A percentile compares a stretch with the other conserved stretches of the same genome.
Evolutionary conservation across 306 rosid genomes (phyloP).

Genomic region (Quercus glauca): DNA sequence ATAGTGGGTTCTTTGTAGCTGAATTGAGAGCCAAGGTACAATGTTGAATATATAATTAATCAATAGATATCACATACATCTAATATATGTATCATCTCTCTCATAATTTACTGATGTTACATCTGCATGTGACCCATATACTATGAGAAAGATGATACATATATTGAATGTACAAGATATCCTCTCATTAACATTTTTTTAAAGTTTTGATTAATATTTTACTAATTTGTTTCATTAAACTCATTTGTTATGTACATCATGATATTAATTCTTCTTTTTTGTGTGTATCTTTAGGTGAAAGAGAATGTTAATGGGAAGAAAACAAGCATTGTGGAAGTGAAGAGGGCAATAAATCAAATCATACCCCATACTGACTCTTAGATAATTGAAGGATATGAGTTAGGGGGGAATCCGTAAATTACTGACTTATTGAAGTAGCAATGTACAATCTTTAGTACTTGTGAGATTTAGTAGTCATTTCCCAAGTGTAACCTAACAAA

Average conservation of each 20-base stretch:
- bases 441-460: background rate
- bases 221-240: background rate
- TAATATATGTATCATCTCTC: too few relatives aligned
- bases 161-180: too few relatives aligned
- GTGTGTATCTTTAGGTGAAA: slow-evolving; percentile 44
- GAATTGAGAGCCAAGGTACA: slow-evolving; percentile 70
- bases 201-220: too few relatives aligned
- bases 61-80: too few relatives aligned
- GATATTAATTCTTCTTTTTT: background rate
- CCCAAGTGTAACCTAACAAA: slow-evolving; percentile 15
- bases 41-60: background rate
- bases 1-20: slow-evolving; percentile 61
- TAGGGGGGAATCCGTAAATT: background rate
- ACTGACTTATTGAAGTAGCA: background rate
- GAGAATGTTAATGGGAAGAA: slow-evolving; percentile 64
- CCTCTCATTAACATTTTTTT: too few relatives aligned
- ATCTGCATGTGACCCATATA: too few relatives aligned
- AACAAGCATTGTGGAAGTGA: slow-evolving; percentile 85
- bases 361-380: slow-evolving; percentile 55
- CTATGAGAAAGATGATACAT: too few relatives aligned
- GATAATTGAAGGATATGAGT: background rate
- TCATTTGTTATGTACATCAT: background rate
- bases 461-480: background rate
- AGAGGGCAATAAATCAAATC: slow-evolving; percentile 76
- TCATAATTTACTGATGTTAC: background rate